Evolutionary conservation across 257 asterid species (phyloP).

Genomic region (Solanum chmielewskii): DNA sequence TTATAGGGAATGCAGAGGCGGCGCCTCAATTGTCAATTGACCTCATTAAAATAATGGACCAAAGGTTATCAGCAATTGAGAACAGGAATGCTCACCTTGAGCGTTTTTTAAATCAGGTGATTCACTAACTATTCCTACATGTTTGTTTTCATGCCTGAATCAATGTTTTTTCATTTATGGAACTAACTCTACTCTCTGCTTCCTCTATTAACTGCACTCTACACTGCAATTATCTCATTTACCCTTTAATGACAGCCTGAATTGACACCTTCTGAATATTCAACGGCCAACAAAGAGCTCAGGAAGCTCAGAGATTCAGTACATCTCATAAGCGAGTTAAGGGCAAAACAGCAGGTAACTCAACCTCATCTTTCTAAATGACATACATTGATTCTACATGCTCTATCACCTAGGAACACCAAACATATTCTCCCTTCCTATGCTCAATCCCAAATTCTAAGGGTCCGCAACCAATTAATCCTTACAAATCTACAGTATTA

Average conservation of each 20-base stretch:
- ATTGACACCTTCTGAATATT: conserved; percentile 55
- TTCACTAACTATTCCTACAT: not conserved
- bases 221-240: not conserved
- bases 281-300: conserved; percentile 77
- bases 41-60: conserved; percentile 75
- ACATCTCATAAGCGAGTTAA: conserved; percentile 45
- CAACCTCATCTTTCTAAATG: not conserved
- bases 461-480: not conserved
- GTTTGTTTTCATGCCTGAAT: not conserved
- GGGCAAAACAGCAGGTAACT: conserved; percentile 61
- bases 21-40: conserved; percentile 58
- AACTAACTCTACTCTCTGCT: not conserved
- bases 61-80: conserved; percentile 50
- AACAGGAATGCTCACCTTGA: conserved; percentile 50
- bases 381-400: not conserved
- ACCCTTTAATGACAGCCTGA: conserved; percentile 60
- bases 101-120: conserved; percentile 46
- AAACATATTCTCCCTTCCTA: not conserved
- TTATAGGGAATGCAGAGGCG: conserved; percentile 5
- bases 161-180: not conserved
- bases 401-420: not conserved
- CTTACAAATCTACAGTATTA: not conserved
- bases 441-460: not conserved
- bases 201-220: not conserved
- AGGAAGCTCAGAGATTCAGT: conserved; percentile 57